phyloP scores from a whole-genome alignment of 148 eudicot genomes.

The Silene latifolia region DNA sequence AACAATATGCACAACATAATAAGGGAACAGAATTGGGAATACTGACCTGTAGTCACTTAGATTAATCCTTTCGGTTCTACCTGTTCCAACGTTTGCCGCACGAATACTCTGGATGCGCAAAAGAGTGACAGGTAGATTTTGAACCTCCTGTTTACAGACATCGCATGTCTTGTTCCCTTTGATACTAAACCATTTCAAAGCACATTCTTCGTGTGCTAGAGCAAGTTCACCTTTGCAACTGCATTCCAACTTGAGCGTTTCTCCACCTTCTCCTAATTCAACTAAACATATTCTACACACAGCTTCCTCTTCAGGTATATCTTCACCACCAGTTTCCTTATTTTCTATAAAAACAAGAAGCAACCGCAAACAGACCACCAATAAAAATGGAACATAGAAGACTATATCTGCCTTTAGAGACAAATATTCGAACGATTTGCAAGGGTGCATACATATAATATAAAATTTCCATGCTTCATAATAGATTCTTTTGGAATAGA shows the following conservation, averaged over 20 bases:
- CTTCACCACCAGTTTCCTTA: constrained; percentile 56
- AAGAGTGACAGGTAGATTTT: constrained; percentile 85
- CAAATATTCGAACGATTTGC: neutral
- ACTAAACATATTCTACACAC: constrained; percentile 88
- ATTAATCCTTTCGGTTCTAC: constrained; percentile 33
- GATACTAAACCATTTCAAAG: constrained; percentile 89
- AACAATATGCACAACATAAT: neutral
- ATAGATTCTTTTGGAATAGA: too few species aligned
- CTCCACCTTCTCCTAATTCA: constrained; percentile 85
- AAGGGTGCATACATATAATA: neutral
- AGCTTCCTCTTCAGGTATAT: constrained; percentile 93
- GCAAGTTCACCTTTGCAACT: constrained; percentile 95
- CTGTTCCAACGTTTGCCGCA: constrained; percentile 31
- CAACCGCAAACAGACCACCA: neutral
- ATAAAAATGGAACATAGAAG: neutral
- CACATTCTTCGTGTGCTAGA: constrained; percentile 89
- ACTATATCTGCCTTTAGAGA: neutral
- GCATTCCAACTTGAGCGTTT: constrained; percentile 93
- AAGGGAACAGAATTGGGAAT: neutral
- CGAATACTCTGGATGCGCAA: constrained; percentile 59
- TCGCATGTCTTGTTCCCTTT: constrained; percentile 92
- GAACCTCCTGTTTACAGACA: constrained; percentile 83
- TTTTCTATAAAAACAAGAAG: constrained; percentile 40
- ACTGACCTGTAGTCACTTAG: constrained; percentile 63
- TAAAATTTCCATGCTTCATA: too few species aligned